Evolutionary conservation across 2,329 filamentous ascomycete species (phyloP), one percentile per base, ranked within the genome.

Genomic region (Zymoseptoria brevis): DNA sequence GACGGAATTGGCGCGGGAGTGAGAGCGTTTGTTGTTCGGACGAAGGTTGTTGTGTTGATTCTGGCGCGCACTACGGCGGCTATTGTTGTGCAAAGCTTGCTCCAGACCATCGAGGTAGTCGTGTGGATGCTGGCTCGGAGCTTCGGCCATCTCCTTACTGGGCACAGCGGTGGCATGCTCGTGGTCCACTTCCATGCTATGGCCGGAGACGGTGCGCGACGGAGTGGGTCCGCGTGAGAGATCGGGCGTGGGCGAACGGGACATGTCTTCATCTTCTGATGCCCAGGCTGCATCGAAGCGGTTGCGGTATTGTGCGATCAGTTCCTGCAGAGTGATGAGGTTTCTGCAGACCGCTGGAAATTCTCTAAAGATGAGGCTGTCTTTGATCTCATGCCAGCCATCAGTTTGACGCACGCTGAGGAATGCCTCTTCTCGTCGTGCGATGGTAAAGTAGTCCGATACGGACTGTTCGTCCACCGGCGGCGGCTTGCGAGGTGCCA

Each of bases 291-390:
- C 19, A 51, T 68, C 67, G 21, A 59, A 62, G 3, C 68, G 64
- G 26, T 63, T 56, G 35, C 62, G 62, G 52, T 69, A 72, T 35
- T 59, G 62, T n/a, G 62, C 60, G 4, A 66, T 53, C 29, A 71
- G 50, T 35, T 79, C 75, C 45, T 75, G 72, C 51, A 80, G 62
- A 3, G 76, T 69, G 41, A 81, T 67, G 11, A 78, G 63, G 5
- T 73, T 68, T 58, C 73, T 73, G 60, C 75, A 75, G n/a, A 76
- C 68, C 2, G 67, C 69, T 1, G 73, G 69, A 55, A 81, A 79
- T 4, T 77, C 72, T 5, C 74, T 70, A 62, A 81, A 83, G 16
- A 80, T 76, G 1, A 79, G 75, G 58, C 81, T 80, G 56, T 77
- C 69, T 64, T 77, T 77, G 55, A 81, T 72, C n/a, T 73, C 71